Percentiles rank a stretch among this genome's conserved stretches.
Conservation (phyloP, 1,139 yeast genomes). For the Zygosaccharomyces sapae region DNA sequence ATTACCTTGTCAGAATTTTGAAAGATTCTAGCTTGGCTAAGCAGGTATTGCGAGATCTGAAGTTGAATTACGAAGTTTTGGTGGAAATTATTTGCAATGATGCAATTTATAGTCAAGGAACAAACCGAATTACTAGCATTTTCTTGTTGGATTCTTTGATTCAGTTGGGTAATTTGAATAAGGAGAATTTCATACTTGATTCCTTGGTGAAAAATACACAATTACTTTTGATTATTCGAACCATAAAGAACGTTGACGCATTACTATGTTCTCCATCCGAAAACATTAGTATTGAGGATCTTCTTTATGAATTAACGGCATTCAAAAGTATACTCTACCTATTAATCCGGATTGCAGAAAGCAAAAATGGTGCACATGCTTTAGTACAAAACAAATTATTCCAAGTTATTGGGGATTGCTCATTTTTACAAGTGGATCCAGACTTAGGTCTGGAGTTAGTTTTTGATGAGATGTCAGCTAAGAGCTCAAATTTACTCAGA, state of each 20-base stretch:
- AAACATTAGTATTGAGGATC: constrained; percentile 46
- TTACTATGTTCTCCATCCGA: constrained; percentile 42
- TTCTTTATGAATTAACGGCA: constrained; percentile 69
- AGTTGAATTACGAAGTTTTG: constrained; percentile 57
- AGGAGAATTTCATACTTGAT: constrained; percentile 57
- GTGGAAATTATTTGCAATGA: constrained; percentile 70
- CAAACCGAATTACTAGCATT: constrained; percentile 71
- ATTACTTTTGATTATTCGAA: constrained; percentile 58
- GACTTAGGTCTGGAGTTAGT: constrained; percentile 63
- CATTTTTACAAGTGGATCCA: constrained; percentile 65
- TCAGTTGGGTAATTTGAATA: constrained; percentile 50
- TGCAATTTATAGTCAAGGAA: constrained; percentile 74
- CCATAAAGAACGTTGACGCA: constrained; percentile 66
- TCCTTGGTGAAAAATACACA: constrained; percentile 62
- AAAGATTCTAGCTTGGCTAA: constrained; percentile 42
- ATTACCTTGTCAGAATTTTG: constrained; percentile 54
- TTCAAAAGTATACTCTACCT: constrained; percentile 69
- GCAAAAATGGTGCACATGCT: constrained; percentile 71
- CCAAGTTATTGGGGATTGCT: constrained; percentile 53
- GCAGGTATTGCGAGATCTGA: constrained; percentile 50
- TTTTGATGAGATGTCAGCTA: constrained; percentile 36
- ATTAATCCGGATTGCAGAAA: constrained; percentile 69
- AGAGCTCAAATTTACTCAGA: constrained; percentile 37
- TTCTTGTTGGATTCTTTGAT: constrained; percentile 66
- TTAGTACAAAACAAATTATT: constrained; percentile 72